These are phyloP conservation scores for Ceraceosorus guamensis DNA, from an alignment of 1,284 basidiomycete species.

Conservation along the genomic window DNA sequence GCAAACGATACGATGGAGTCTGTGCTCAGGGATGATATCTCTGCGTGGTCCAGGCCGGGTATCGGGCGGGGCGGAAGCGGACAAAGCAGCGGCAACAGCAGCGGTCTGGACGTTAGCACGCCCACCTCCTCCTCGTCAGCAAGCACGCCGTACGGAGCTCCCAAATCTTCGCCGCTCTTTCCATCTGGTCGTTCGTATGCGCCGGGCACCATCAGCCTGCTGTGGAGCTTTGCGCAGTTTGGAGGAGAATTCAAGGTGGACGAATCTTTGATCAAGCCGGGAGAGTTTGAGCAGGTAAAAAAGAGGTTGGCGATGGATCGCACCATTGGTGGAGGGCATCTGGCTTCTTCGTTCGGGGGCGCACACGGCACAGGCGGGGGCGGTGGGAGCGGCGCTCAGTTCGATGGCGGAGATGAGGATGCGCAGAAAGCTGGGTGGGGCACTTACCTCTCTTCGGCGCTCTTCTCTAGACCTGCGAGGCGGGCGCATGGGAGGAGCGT, in stretches of 20 bases:
- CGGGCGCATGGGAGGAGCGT: constrained; percentile 48
- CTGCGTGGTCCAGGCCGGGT: constrained; percentile 20
- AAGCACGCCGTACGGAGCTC: neutral
- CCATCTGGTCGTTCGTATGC: constrained; percentile 3
- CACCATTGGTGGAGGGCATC: constrained; percentile 22
- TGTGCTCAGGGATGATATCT: constrained; percentile 45
- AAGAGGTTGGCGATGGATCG: constrained; percentile 25
- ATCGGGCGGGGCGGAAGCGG: neutral
- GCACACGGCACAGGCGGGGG: constrained; percentile 16
- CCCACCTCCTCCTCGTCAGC: neutral
- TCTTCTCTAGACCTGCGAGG: constrained; percentile 4
- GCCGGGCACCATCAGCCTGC: constrained; percentile 61
- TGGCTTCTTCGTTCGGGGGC: constrained; percentile 4
- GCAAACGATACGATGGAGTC: constrained; percentile 48
- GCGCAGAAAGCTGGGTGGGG: constrained; percentile 11
- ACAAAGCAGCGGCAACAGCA: neutral
- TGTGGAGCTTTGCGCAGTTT: constrained; percentile 79
- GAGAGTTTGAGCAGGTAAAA: constrained; percentile 50
- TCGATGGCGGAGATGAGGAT: constrained; percentile 1
- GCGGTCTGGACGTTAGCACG: neutral
- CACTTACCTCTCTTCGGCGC: constrained; percentile 6
- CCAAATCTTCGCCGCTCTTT: neutral
- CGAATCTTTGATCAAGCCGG: constrained; percentile 49
- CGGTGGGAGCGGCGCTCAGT: constrained; percentile 20
- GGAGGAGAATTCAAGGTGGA: constrained; percentile 60